Evolutionary conservation across 2,329 filamentous ascomycete species (phyloP), one percentile per base, ranked within the genome.

Genomic region (Elsinoe perseae): DNA sequence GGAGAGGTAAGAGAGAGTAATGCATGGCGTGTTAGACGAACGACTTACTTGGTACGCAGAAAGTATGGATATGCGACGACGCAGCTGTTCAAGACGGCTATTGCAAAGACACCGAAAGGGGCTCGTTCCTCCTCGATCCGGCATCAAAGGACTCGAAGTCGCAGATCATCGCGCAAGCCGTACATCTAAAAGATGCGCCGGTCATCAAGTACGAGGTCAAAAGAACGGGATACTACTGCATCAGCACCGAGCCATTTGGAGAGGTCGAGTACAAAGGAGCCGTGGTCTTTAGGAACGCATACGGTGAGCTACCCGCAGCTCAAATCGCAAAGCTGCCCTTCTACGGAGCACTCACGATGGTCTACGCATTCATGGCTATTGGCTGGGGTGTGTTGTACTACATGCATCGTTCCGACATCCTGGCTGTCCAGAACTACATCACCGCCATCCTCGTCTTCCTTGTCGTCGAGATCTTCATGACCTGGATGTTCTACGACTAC

Each of bases 371-470:
- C 18, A 82, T 97, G 62, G 84, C 83, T 60, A 84, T 83, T 10
- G 92, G 90, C 70, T 98, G 93, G 93, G 89, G 82, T 8, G 95
- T 96, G 71, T 78, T 97, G 20, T 97, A 98, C 73, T 91, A 91
- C 66, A 90, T 96, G 71, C 89, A 98, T 70, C 82, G 92, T 58
- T 83, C 87, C 65, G 93, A 98, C 70, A 97, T 98, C 60, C 75
- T 98, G 66, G 86, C 95, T 14, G 93, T 98, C 1, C 93, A 98
- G 72, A 98, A 98, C 70, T 98, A 98, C 71, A 97, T 98, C 64
- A 98, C 93, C 0, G 92, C 93, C 8, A 98, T 97, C 59, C 77
- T 98, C 50, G 83, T 93, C 54, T 98, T 98, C 74, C 76, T 98
- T 42, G 89, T 97, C 14, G 74, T 97, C 14, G 93, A 98, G 71